Evolutionary conservation across 768 basidiomycete species (phyloP).

Genomic region (Podaxis sp.): DNA sequence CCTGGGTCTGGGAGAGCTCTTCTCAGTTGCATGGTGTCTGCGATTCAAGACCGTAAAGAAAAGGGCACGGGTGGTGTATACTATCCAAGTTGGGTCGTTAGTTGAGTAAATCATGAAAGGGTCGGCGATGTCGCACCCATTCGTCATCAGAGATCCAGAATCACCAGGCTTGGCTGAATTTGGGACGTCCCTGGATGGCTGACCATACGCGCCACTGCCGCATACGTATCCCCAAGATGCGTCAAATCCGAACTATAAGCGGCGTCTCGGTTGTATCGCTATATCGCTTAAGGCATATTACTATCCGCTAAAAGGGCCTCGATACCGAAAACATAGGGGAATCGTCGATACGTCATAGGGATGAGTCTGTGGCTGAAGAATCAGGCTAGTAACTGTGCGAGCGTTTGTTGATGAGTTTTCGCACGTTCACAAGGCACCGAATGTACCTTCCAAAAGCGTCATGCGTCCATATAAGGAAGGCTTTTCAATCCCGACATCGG

Average conservation of each 20-base stretch:
- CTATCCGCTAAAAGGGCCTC: neutral
- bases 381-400: neutral
- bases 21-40: neutral
- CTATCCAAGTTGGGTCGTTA: neutral
- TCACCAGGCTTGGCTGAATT: neutral
- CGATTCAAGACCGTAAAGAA: neutral
- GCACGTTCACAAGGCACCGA: neutral
- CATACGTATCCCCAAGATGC: neutral
- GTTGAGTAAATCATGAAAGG: neutral
- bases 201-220: neutral
- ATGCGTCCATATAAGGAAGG: constrained; percentile 7
- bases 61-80: neutral
- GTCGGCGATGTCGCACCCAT: neutral
- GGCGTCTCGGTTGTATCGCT: neutral
- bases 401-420: neutral
- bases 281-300: neutral
- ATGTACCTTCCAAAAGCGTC: neutral
- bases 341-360: constrained; percentile 3
- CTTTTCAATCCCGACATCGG: constrained; percentile 15
- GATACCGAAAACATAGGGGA: neutral
- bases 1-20: neutral
- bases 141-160: neutral
- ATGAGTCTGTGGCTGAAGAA: neutral
- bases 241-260: neutral
- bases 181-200: constrained; percentile 9